phyloP scores from a whole-genome alignment of 164 flowering plant genomes.

The Cinnamomum chago region DNA sequence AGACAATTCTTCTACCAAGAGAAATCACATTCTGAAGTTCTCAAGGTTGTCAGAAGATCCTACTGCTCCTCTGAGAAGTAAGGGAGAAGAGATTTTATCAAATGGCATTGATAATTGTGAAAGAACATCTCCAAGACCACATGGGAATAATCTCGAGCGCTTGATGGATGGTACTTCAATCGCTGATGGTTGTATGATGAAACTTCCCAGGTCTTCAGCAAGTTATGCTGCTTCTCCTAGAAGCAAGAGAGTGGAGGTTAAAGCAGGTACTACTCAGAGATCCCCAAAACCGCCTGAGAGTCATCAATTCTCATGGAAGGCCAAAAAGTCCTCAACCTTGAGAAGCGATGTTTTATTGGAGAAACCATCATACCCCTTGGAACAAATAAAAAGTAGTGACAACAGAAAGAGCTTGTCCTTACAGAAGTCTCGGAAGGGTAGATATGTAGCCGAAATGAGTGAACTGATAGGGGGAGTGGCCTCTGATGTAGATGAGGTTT shows the following conservation, averaged over 20 bases:
- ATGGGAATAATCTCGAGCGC: slow-evolving; percentile 15
- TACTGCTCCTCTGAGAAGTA: slow-evolving; percentile 22
- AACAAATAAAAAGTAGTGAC: slow-evolving; percentile 10
- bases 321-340: slow-evolving; percentile 18
- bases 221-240: slow-evolving; percentile 22
- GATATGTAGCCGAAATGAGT: slow-evolving; percentile 14
- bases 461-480: slow-evolving; percentile 15
- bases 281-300: slow-evolving; percentile 22
- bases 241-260: slow-evolving; percentile 19
- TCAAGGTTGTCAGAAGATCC: slow-evolving; percentile 16
- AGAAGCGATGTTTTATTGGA: slow-evolving; percentile 19
- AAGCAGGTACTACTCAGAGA: neutral
- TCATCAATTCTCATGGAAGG: slow-evolving; percentile 13
- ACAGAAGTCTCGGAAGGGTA: slow-evolving; percentile 24
- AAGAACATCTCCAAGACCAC: slow-evolving; percentile 17
- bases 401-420: slow-evolving; percentile 7
- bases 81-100: slow-evolving; percentile 2
- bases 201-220: slow-evolving; percentile 18
- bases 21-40: slow-evolving; percentile 13
- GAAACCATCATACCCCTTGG: slow-evolving; percentile 13
- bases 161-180: slow-evolving; percentile 17
- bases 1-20: slow-evolving; percentile 18
- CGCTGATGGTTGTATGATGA: slow-evolving; percentile 11
- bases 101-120: slow-evolving; percentile 15
- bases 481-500: slow-evolving; percentile 19